Conservation (phyloP, 257 asterid genomes). For the Solanum gandarillasii region DNA sequence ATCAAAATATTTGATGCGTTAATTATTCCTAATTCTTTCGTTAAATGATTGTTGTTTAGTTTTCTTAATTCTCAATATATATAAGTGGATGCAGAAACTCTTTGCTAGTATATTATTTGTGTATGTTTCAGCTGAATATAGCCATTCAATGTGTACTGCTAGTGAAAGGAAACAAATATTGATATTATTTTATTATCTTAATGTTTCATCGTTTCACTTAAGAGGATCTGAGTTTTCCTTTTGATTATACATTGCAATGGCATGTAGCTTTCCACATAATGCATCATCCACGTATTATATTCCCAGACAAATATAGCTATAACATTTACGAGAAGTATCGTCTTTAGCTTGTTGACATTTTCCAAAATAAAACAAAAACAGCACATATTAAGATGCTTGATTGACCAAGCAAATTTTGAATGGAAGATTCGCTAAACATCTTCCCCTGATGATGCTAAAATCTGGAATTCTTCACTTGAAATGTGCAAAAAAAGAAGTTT, state of each 20-base stretch:
- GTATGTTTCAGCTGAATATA: background rate
- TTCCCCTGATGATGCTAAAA: background rate
- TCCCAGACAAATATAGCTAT: no score
- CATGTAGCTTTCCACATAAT: no score
- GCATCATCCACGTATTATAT: no score
- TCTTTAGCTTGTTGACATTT: background rate
- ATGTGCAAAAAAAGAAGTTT: background rate
- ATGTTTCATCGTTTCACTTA: no score
- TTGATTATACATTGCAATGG: no score
- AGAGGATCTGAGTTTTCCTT: no score
- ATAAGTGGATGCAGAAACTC: background rate
- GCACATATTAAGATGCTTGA: no score
- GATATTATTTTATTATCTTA: no score
- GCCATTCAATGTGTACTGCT: background rate
- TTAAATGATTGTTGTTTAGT: background rate
- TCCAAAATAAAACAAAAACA: conserved; percentile 4
- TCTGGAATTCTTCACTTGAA: background rate
- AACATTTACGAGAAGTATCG: background rate
- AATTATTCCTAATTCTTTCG: background rate
- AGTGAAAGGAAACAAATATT: no score
- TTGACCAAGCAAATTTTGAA: background rate
- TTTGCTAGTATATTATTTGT: background rate
- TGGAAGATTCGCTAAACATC: background rate
- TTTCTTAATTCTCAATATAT: no score
- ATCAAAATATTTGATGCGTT: background rate